Evolutionary conservation across 768 basidiomycete species (phyloP).

Genomic region (Termitomyces sp.): DNA sequence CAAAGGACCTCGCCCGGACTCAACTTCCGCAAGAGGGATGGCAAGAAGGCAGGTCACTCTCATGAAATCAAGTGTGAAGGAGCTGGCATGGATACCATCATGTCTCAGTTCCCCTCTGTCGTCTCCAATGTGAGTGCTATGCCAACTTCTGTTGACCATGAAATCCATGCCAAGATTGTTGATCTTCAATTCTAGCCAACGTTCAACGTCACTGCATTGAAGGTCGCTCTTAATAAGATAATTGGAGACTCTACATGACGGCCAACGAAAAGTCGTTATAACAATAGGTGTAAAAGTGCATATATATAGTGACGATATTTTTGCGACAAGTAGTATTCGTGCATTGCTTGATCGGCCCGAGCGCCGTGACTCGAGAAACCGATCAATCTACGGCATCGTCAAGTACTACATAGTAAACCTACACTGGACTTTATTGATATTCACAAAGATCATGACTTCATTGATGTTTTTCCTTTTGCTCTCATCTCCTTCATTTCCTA

Average conservation of each 20-base stretch:
- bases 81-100: constrained; percentile 5
- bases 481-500: no score
- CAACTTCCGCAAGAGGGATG: constrained; percentile 11
- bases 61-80: constrained; percentile 12
- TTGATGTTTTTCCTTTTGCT: no score
- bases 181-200: background rate
- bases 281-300: background rate
- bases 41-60: background rate
- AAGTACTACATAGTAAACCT: no score
- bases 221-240: background rate
- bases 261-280: background rate
- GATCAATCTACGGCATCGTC: no score
- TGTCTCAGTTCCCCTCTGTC: constrained; percentile 8
- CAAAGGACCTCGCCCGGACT: constrained; percentile 6
- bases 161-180: background rate
- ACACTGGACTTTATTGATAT: background rate
- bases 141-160: no score
- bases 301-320: background rate
- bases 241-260: background rate
- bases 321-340: no score
- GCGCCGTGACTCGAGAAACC: no score
- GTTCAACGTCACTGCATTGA: constrained; percentile 1
- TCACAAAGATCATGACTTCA: background rate
- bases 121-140: constrained; percentile 3
- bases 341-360: no score